Base-by-base conservation (phyloP, 352 stramenopile species). In the Globisporangium irregulare region DNA sequence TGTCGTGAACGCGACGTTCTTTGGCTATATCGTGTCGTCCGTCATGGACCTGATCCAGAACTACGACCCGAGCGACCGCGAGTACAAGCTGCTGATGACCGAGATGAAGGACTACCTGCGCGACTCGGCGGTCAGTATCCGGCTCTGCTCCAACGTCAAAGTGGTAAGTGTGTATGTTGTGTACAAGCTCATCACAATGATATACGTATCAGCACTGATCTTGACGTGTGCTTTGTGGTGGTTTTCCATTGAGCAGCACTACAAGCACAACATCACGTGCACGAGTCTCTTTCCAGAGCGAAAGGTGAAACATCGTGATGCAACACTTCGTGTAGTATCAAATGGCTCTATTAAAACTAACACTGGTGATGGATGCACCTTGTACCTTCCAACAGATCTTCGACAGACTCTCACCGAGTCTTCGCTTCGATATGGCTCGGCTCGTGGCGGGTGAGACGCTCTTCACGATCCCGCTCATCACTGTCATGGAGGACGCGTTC, bases 91-190 rank as follows among this genome's bases (percentile, higher is more conserved):
- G 0, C 65, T 84, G 1, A 92, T 95, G 82, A 93, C 76, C 12
- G 87, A 92, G 66, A 92, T 95, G 82, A 95, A 95, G 69, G 87
- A 95, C 55, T 95, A 95, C 46, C 55, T 95, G 38, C 79, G 87
- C 14, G 86, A 94, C 61, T 81, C 79, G 7, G 77, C 71, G 0
- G 82, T 91, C 36, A 88, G 72, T 34, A 64, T 70, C 10, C 78
- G 81, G 0, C 67, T 95, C 0, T 85, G 81, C 48, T 76, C 58
- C n/a, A 91, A 89, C 41, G 84, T 94, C 51, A 94, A 94, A 58
- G 77, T 74, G 73, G 86, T 86, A 36, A 27, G 69, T 68, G 59
- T 38, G 20, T 62, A 15, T 25, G 9, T 57, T 58, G 24, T 58
- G 14, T 22, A 6, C n/a, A 20, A n/a, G 51, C 22, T 57, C n/a